Percentiles rank a stretch among this genome's conserved stretches.
phyloP scores from a whole-genome alignment of 1,284 basidiomycete genomes.

The Sporisorium reilianum region DNA sequence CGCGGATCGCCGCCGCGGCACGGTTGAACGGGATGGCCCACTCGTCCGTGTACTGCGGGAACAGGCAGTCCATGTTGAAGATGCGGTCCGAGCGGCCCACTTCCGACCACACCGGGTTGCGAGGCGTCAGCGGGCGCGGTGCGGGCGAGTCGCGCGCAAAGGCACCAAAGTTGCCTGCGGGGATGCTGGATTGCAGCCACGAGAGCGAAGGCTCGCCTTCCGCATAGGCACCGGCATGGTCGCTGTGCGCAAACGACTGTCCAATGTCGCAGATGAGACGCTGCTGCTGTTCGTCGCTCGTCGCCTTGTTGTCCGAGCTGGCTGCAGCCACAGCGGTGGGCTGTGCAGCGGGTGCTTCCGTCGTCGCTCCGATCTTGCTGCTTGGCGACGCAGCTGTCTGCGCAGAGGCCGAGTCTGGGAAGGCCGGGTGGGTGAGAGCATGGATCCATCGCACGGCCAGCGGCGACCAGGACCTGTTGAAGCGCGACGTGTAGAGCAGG shows the following conservation, averaged over 20 bases:
- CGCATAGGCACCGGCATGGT: slow-evolving; percentile 19
- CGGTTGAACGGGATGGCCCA: slow-evolving; percentile 85
- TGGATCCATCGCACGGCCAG: slow-evolving; percentile 47
- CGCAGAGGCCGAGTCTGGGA: slow-evolving; percentile 16
- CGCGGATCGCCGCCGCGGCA: slow-evolving; percentile 76
- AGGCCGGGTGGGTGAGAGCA: slow-evolving; percentile 43
- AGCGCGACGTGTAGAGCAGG: slow-evolving; percentile 50
- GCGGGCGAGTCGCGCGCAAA: slow-evolving; percentile 42
- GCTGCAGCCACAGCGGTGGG: slow-evolving; percentile 51
- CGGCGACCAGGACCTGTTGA: slow-evolving; percentile 32
- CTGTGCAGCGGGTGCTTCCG: slow-evolving; percentile 65
- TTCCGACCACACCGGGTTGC: slow-evolving; percentile 40
- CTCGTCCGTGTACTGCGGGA: slow-evolving; percentile 73
- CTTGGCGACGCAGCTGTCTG: neutral
- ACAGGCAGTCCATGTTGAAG: slow-evolving; percentile 69
- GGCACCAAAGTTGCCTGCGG: slow-evolving; percentile 26
- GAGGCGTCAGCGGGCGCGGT: slow-evolving; percentile 29
- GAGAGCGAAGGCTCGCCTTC: slow-evolving; percentile 32
- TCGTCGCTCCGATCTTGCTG: slow-evolving; percentile 24
- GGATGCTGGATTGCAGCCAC: slow-evolving; percentile 23
- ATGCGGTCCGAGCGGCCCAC: slow-evolving; percentile 61
- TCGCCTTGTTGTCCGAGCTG: slow-evolving; percentile 47
- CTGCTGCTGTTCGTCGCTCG: slow-evolving; percentile 23
- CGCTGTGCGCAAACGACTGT: slow-evolving; percentile 26
- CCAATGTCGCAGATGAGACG: slow-evolving; percentile 41